Percentiles rank a stretch among this genome's conserved stretches.
Conservation (phyloP, 2,329 filamentous ascomycete species). For the Juglanconis oblonga region DNA sequence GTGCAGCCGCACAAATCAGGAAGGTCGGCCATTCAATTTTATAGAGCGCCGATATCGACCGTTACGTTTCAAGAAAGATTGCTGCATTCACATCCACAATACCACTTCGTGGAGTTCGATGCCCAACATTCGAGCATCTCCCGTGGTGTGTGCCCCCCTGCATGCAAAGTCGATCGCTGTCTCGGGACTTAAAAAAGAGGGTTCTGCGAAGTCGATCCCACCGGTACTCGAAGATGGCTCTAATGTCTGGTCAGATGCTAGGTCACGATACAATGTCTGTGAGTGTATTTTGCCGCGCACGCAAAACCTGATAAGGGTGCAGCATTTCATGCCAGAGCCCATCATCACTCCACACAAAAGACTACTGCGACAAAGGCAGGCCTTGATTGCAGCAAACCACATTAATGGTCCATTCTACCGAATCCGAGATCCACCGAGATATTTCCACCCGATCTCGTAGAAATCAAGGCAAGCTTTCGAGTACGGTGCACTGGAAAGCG, state of each 20-base stretch:
- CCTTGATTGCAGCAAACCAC: not conserved
- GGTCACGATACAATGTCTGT: not conserved
- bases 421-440: not conserved
- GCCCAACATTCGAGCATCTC: not conserved
- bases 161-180: conserved; percentile 5
- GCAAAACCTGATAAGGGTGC: not conserved
- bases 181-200: not conserved
- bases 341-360: not conserved
- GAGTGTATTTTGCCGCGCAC: not conserved
- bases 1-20: not conserved
- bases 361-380: not conserved
- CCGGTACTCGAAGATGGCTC: not conserved
- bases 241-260: not conserved
- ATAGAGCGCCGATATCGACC: conserved; percentile 1
- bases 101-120: not conserved
- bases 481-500: no score
- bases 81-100: not conserved
- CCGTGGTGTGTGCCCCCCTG: not conserved
- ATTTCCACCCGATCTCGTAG: not conserved
- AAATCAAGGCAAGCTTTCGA: not conserved
- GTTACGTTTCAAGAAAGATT: not conserved
- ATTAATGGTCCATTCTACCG: not conserved
- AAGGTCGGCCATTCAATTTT: not conserved
- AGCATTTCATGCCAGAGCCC: not conserved
- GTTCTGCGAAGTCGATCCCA: not conserved